phyloP scores from a whole-genome alignment of 108 stramenopile genomes.

The Schizochytrium sp. region DNA sequence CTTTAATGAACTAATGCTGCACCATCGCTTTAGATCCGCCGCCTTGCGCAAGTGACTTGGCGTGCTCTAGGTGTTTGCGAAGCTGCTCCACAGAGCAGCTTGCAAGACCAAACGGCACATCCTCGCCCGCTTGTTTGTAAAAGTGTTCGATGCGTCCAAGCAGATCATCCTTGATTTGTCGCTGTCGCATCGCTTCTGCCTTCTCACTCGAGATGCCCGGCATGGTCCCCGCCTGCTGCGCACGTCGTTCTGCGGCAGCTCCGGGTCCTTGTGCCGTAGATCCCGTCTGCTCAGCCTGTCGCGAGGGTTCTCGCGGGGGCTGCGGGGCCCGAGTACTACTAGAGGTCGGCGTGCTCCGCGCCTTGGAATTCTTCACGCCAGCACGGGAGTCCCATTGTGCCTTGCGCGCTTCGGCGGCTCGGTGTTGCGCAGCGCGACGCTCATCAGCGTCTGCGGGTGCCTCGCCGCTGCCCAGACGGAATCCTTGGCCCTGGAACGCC shows the following conservation, averaged over 20 bases:
- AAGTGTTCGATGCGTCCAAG: background rate
- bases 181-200: background rate
- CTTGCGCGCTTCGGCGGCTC: background rate
- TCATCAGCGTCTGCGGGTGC: background rate
- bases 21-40: background rate
- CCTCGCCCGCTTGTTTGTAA: background rate
- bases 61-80: background rate
- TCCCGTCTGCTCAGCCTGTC: too few relatives aligned
- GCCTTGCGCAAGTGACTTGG: background rate
- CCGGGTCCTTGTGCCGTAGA: background rate
- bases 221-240: background rate
- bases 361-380: background rate
- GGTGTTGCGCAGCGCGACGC: background rate
- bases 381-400: background rate
- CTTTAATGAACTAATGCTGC: background rate
- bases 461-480: background rate
- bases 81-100: background rate
- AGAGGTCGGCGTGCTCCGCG: too few relatives aligned
- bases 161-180: background rate
- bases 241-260: background rate
- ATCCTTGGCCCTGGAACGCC: background rate
- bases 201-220: background rate
- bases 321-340: too few relatives aligned
- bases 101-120: background rate
- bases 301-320: too few relatives aligned